Base-by-base conservation (phyloP, 75 land plant species). In the Ceratopteris richardii region DNA sequence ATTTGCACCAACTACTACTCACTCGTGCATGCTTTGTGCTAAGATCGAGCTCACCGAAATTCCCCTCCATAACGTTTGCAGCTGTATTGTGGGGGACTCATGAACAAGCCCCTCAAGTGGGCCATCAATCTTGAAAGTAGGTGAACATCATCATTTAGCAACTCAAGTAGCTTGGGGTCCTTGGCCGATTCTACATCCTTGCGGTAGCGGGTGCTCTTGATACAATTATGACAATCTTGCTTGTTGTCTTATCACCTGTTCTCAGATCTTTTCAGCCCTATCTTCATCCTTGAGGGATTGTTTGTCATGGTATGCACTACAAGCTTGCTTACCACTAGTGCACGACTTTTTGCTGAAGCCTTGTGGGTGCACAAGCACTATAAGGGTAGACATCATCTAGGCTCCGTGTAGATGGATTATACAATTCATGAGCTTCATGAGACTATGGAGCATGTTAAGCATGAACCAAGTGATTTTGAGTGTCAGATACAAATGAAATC, bases 261-360 rank as follows among this genome's bases (percentile, higher is more conserved):
- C 37, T 87, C n/a, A 24, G 87, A 29, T 51, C n/a, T 90, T 43
- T 73, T 81, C 57, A 83, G 85, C 72, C 91, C 96, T 27, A 71
- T 90, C 4, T 80, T 90, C 81, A 58, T 90, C 19, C 96, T 91
- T 6, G 56, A 66, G 19, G 87, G 74, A 26, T 42, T 65, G 0
- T 53, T 81, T 28, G 29, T 72, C 17, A 79, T 83, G 60, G 2
- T 81, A 28, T 55, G 64, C 40, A 52, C 62, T 7, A 76, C 72
- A 21, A 73, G 72, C n/a, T 40, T 83, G 33, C 20, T 81, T 48
- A 54, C 65, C 12, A 23, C 68, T 5, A 66, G 76, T 39, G 82
- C 81, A 21, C 67, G 59, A 2, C 33, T 31, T 0, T 11, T 73
- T 31, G 80, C 80, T n/a, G 82, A 44, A 7, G 39, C 53, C n/a